These are phyloP conservation scores for Linaria vulgaris DNA, from an alignment of 257 asterid genomes.

Conservation along the genomic window DNA sequence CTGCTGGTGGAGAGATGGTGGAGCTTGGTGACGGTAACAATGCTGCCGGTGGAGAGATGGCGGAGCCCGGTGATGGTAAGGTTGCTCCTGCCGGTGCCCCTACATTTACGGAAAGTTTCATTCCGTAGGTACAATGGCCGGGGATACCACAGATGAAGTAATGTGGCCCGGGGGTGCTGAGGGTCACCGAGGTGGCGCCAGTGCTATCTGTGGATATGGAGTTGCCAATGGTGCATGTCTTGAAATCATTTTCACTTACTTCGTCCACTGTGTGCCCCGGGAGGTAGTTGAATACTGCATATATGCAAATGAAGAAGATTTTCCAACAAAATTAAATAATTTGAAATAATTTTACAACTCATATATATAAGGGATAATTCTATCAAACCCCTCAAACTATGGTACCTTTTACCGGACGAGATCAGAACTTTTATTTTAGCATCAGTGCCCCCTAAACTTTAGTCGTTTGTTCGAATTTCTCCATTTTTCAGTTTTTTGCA, in stretches of 20 bases:
- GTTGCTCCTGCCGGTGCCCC: slow-evolving; percentile 21
- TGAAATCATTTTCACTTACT: slow-evolving; percentile 59
- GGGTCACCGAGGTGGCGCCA: slow-evolving; percentile 68
- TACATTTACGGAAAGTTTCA: slow-evolving; percentile 58
- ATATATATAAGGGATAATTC: too few relatives aligned
- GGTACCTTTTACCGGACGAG: too few relatives aligned
- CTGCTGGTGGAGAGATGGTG: slow-evolving; percentile 1
- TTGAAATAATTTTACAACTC: too few relatives aligned
- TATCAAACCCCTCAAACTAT: too few relatives aligned
- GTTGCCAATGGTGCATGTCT: slow-evolving; percentile 57
- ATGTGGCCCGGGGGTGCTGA: slow-evolving; percentile 55
- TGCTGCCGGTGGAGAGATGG: not conserved
- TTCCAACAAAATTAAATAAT: too few relatives aligned
- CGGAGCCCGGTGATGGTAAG: not conserved
- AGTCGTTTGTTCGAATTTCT: too few relatives aligned
- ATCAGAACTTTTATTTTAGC: too few relatives aligned
- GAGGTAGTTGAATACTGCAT: slow-evolving; percentile 75
- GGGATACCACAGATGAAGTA: slow-evolving; percentile 60
- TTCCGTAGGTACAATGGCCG: slow-evolving; percentile 71
- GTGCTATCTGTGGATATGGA: slow-evolving; percentile 64
- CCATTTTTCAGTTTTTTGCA: too few relatives aligned
- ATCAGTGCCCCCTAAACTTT: too few relatives aligned
- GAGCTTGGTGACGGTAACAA: too few relatives aligned
- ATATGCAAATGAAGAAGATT: not conserved
- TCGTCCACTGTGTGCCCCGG: slow-evolving; percentile 76